A percentile compares a stretch with the other conserved stretches of the same genome.
phyloP scores from a whole-genome alignment of 2,329 filamentous ascomycete genomes.

The Botrytis medusae region DNA sequence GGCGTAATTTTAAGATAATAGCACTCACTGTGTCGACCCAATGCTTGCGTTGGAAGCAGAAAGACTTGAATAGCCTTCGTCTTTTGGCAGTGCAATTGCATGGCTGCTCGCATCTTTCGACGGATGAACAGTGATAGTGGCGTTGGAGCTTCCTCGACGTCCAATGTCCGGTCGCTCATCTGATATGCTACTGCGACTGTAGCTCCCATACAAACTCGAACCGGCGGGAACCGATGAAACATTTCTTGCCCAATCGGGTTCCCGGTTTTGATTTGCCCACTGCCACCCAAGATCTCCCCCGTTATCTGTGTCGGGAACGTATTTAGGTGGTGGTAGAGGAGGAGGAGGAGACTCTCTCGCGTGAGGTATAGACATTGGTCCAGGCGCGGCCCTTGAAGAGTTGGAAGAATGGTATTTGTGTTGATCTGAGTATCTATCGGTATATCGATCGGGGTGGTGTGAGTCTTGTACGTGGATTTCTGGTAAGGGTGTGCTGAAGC shows the following conservation, averaged over 20 bases:
- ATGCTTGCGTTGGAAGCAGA: slow-evolving; percentile 40
- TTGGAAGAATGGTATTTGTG: slow-evolving; percentile 37
- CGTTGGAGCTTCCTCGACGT: slow-evolving; percentile 43
- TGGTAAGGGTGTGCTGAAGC: slow-evolving; percentile 36
- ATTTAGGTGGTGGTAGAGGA: slow-evolving; percentile 62
- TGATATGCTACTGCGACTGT: slow-evolving; percentile 36
- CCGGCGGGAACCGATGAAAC: slow-evolving; percentile 47
- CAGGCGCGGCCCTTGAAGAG: slow-evolving; percentile 45
- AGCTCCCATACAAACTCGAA: slow-evolving; percentile 51
- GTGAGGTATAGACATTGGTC: slow-evolving; percentile 64
- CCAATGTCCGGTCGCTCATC: slow-evolving; percentile 35
- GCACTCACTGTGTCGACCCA: slow-evolving; percentile 38
- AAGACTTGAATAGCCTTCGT: slow-evolving; percentile 42
- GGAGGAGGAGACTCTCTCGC: slow-evolving; percentile 55
- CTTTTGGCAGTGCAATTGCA: slow-evolving; percentile 24
- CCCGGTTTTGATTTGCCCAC: slow-evolving; percentile 58
- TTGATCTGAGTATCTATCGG: slow-evolving; percentile 32
- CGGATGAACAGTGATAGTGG: slow-evolving; percentile 48
- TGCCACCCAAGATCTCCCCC: slow-evolving; percentile 58
- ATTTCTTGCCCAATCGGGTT: slow-evolving; percentile 46
- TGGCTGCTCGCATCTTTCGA: slow-evolving; percentile 33
- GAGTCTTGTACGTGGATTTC: slow-evolving; percentile 46
- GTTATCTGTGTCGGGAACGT: slow-evolving; percentile 50
- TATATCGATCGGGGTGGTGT: slow-evolving; percentile 39
- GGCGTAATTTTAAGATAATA: slow-evolving; percentile 7